Percentiles rank a stretch among this genome's conserved stretches.
phyloP scores from a whole-genome alignment of 257 asterid species.

The Nicotiana paniculata region DNA sequence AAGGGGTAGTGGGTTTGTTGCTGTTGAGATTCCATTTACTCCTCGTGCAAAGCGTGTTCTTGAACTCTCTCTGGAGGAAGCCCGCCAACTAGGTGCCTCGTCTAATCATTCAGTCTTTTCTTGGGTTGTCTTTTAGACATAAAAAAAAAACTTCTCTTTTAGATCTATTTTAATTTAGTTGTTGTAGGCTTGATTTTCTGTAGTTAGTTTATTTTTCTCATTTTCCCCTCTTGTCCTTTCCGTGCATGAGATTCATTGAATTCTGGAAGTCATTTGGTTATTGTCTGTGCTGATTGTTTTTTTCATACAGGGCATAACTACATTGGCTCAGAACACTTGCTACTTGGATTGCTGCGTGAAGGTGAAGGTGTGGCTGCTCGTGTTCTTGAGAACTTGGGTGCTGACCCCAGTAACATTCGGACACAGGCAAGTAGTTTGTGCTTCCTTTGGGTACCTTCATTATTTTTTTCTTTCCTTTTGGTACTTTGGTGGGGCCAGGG shows the following conservation, averaged over 20 bases:
- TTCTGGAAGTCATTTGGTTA: background rate
- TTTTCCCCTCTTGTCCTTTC: background rate
- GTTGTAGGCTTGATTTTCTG: background rate
- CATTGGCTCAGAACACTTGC: slow-evolving; percentile 97
- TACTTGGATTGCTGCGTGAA: slow-evolving; percentile 90
- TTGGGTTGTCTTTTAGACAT: background rate
- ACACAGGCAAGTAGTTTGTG: slow-evolving; percentile 51
- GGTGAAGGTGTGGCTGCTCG: slow-evolving; percentile 99
- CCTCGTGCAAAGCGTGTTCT: slow-evolving; percentile 97
- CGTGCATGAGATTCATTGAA: background rate
- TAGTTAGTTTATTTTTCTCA: background rate
- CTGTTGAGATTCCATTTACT: slow-evolving; percentile 95
- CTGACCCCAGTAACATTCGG: slow-evolving; percentile 85
- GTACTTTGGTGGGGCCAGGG: background rate
- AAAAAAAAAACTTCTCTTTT: background rate
- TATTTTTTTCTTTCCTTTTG: background rate
- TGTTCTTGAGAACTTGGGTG: slow-evolving; percentile 90
- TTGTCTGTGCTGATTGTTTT: background rate
- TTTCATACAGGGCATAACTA: slow-evolving; percentile 75
- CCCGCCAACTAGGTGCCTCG: slow-evolving; percentile 89
- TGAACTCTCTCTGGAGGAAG: slow-evolving; percentile 94
- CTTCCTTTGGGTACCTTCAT: background rate
- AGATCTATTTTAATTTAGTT: background rate
- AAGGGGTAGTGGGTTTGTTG: slow-evolving; percentile 95
- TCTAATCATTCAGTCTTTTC: background rate